phyloP scores from a whole-genome alignment of 176 grass and related monocot species.

The Oryza coarctata region DNA sequence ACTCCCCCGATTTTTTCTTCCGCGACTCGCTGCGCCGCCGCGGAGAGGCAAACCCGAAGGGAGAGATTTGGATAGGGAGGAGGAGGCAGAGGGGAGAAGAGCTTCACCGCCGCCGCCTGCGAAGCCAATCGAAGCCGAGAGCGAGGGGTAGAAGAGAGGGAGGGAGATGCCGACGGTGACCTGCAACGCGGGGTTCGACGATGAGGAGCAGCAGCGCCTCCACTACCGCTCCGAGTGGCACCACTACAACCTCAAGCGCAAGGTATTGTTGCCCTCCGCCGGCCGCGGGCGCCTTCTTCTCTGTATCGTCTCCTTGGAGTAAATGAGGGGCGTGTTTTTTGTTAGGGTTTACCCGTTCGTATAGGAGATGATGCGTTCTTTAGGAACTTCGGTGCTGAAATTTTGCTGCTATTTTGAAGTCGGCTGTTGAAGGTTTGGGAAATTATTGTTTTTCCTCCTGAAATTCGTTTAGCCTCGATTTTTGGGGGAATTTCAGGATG shows the following conservation, averaged over 20 bases:
- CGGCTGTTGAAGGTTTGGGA: neutral
- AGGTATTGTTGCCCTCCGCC: constrained; percentile 34
- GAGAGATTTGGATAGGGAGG: neutral
- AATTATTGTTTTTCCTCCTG: neutral
- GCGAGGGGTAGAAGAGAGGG: neutral
- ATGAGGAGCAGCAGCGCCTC: constrained; percentile 68
- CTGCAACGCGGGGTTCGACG: constrained; percentile 80
- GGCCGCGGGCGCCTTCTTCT: neutral
- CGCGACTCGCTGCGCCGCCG: neutral
- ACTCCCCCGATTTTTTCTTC: neutral
- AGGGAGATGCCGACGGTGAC: constrained; percentile 60
- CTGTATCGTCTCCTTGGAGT: neutral
- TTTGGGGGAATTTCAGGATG: neutral
- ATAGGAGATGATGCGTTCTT: neutral
- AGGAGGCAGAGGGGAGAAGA: neutral
- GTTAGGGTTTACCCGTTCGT: constrained; percentile 28
- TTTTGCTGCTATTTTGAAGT: neutral
- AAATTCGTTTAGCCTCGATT: neutral
- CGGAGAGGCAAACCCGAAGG: neutral
- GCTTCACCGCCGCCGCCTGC: neutral
- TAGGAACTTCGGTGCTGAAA: neutral
- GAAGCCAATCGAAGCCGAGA: neutral
- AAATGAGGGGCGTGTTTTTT: neutral
- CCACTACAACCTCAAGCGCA: constrained; percentile 99
- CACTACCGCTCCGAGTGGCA: constrained; percentile 98